Base-by-base conservation (phyloP, 768 basidiomycete genomes). In the Lactarius tabidus region DNA sequence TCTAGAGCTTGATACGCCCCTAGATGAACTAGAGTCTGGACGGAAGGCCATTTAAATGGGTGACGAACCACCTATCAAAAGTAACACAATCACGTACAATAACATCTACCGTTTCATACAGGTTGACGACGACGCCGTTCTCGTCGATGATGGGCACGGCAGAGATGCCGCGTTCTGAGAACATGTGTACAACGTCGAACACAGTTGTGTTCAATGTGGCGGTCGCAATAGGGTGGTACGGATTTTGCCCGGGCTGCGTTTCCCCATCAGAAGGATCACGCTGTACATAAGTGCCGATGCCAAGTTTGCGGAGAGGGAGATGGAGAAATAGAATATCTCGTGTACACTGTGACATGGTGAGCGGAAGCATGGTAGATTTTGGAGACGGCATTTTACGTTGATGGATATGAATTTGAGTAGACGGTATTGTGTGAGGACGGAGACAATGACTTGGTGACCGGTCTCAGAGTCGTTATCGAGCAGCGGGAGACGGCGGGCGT, bases 101-200 rank as follows among this genome's bases (percentile, higher is more conserved):
- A 57, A 99, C 96, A 79, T 99, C 97, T 28, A 99, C 97, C 6
- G 97, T 98, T 77, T 99, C 97, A 74, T 98, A 99, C 56, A 99
- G 77, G 74, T 99, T 95, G 69, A 98, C 83, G 48, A 99, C 97
- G 60, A 95, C 84, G 10, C 96, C 96, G 9, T 93, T 84, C 64
- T 90, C 85, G 71, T 99, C 93, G 35, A 98, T 83, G 73, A 99
- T 98, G 9, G 97, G 97, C 6, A 99, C 96, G 6, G 96, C 96
- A 10, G 93, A 95, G 70, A 99, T 97, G 31, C 95, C 89, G 51
- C 90, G 85, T 75, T 95, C 91, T 0, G 93, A 96, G 75, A 98
- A 98, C 90, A 96, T 94, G 73, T 99, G 97, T 2, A 98, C 97
- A 65, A 98, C 94, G 72, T 98, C 95, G 71, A 97, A 98, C 2